Evolutionary conservation across 257 asterid genomes (phyloP).

Genomic region (Plantago elongata): DNA sequence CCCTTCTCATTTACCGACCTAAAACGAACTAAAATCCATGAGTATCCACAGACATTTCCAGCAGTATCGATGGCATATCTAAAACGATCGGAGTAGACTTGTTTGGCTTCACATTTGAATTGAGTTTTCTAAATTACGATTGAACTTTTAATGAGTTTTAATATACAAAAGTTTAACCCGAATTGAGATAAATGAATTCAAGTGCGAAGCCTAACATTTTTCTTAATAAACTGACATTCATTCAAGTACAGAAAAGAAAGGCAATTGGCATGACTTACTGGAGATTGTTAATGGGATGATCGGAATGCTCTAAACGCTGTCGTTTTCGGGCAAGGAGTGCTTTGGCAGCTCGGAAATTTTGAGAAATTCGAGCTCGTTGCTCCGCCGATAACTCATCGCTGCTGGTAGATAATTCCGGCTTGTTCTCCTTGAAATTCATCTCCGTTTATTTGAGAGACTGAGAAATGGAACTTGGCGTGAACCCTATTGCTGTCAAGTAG

Average conservation of each 20-base stretch:
- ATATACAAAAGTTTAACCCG: background rate
- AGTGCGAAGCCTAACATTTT: background rate
- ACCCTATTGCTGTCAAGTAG: too few relatives aligned
- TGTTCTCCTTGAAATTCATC: slow-evolving; percentile 62
- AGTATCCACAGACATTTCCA: background rate
- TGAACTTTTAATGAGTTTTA: too few relatives aligned
- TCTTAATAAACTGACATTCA: background rate
- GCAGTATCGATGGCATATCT: background rate
- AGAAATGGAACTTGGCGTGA: background rate
- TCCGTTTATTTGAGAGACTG: slow-evolving; percentile 15
- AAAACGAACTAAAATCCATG: slow-evolving; percentile 18
- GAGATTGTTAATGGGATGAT: slow-evolving; percentile 13
- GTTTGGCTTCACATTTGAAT: too few relatives aligned
- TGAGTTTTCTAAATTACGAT: too few relatives aligned
- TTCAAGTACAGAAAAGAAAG: background rate
- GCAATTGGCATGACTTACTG: slow-evolving; percentile 29
- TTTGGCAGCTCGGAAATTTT: slow-evolving; percentile 76
- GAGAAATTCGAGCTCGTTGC: slow-evolving; percentile 78
- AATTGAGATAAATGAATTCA: background rate
- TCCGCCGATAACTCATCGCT: slow-evolving; percentile 70
- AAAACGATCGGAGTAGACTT: too few relatives aligned
- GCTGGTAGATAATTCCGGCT: slow-evolving; percentile 20
- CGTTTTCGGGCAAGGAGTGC: slow-evolving; percentile 77
- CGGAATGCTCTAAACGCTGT: slow-evolving; percentile 28
- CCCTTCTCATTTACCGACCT: slow-evolving; percentile 37